Evolutionary conservation across 768 basidiomycete species (phyloP).

Genomic region (Pulveroboletus frians): DNA sequence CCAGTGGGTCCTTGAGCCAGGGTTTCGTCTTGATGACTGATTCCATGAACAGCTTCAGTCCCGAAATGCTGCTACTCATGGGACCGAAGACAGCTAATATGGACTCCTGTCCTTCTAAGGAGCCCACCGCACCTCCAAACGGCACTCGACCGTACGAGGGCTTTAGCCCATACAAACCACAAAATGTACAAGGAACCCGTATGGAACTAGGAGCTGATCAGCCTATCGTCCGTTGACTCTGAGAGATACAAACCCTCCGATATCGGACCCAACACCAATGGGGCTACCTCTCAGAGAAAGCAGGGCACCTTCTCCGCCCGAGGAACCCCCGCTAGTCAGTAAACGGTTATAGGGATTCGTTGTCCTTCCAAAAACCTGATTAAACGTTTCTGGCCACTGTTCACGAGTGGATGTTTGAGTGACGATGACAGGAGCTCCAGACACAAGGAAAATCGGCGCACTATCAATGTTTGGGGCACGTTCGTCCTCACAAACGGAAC

Average conservation of each 20-base stretch:
- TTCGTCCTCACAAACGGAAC: constrained; percentile 71
- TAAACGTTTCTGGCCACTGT: constrained; percentile 75
- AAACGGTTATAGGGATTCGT: constrained; percentile 68
- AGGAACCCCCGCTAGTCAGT: constrained; percentile 74
- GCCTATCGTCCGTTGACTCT: neutral
- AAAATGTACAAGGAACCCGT: constrained; percentile 66
- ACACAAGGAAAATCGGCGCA: constrained; percentile 20
- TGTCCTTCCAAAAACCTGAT: constrained; percentile 76
- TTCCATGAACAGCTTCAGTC: constrained; percentile 63
- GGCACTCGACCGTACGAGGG: constrained; percentile 69
- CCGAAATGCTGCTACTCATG: constrained; percentile 50
- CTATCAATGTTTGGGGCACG: constrained; percentile 75
- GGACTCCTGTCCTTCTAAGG: constrained; percentile 67
- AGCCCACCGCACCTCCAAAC: constrained; percentile 60
- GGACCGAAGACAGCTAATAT: constrained; percentile 73
- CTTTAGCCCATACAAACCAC: constrained; percentile 66
- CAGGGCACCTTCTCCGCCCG: constrained; percentile 82
- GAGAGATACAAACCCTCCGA: constrained; percentile 54
- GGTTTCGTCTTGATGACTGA: constrained; percentile 55
- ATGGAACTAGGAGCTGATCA: constrained; percentile 45
- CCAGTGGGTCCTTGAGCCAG: constrained; percentile 63
- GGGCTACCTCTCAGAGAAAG: constrained; percentile 44
- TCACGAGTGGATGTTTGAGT: neutral
- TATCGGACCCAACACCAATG: constrained; percentile 72
- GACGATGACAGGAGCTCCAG: neutral